Base-by-base conservation (phyloP, 257 asterid genomes). In the Nyctanthes arbortristis region DNA sequence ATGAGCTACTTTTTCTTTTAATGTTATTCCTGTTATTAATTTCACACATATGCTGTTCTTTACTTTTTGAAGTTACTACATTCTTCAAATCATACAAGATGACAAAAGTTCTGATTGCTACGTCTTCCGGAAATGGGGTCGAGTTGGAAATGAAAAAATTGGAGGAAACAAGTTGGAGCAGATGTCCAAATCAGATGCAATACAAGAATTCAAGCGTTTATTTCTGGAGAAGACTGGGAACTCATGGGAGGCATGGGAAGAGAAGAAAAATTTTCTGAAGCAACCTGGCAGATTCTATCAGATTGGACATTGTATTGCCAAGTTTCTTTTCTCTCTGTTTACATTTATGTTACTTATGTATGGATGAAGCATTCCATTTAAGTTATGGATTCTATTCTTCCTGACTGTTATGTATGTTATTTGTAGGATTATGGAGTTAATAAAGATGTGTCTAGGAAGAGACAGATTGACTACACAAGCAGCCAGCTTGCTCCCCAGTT, bases 41-140 rank as follows among this genome's bases (percentile, higher is more conserved):
- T 47, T 33, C 61, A 13, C 64, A 7, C 29, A 66, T 25, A 36
- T 73, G 67, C 18, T 45, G 60, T 61, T 61, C 28, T 65, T 61
- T 71, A 59, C 18, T 72, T 28, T 65, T 29, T 86, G 90, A 73
- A 94, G 99, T 79, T 94, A 81, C 80, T 94, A 91, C 73, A 80
- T 94, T 64, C 94, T 94, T 69, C 99, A 94, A 84, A 87, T 94
- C 66, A 94, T 91, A 76, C 89, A 94, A 91, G 96, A 94, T 30
- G 99, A 94, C 82, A 86, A 86, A 77, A 83, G 96, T 73, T 82
- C 92, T 4, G 90, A 84, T 12, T 91, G 97, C 71, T 73, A 86
- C 63, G 93, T 94, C 56, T 94, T 91, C 65, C 97, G 97, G 34
- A 94, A 94, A 82, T 94, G 97, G 99, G 97, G 97, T 63, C 96